These are phyloP conservation scores for Graphilbum ipis-grandicollis DNA, from an alignment of 2,329 filamentous ascomycete genomes.

Conservation along the genomic window DNA sequence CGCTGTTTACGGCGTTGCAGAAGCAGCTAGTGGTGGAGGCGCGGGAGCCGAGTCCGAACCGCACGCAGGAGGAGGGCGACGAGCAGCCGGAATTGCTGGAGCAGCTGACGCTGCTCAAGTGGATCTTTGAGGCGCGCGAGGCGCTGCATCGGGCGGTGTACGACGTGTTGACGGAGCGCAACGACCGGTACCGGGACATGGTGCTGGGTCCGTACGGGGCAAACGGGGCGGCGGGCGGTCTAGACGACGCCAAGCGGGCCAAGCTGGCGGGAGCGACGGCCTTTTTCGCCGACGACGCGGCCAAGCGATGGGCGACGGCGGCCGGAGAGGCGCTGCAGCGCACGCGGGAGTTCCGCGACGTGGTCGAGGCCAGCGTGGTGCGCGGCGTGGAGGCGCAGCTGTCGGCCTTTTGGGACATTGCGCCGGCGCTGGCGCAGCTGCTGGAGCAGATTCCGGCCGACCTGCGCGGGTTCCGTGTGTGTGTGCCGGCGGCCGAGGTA, in stretches of 20 bases:
- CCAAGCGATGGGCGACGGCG: slow-evolving; percentile 52
- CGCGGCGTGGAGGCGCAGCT: slow-evolving; percentile 83
- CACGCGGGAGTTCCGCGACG: slow-evolving; percentile 56
- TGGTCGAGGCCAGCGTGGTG: slow-evolving; percentile 71
- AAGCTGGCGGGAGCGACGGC: slow-evolving; percentile 63
- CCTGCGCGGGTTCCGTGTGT: slow-evolving; percentile 45
- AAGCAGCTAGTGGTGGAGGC: slow-evolving; percentile 56
- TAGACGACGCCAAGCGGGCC: slow-evolving; percentile 56
- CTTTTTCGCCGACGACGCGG: slow-evolving; percentile 69
- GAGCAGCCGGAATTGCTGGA: slow-evolving; percentile 88
- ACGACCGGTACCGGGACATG: slow-evolving; percentile 71
- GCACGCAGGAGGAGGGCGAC: slow-evolving; percentile 86
- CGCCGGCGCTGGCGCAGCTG: slow-evolving; percentile 60
- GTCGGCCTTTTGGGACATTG: slow-evolving; percentile 95
- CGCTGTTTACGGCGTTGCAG: slow-evolving; percentile 61
- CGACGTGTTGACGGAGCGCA: slow-evolving; percentile 68
- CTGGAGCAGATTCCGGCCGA: slow-evolving; percentile 54
- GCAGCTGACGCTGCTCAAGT: slow-evolving; percentile 86
- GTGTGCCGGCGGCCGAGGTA: slow-evolving; percentile 64
- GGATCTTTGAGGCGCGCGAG: slow-evolving; percentile 93
- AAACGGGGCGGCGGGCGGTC: slow-evolving; percentile 27
- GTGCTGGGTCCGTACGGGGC: slow-evolving; percentile 65
- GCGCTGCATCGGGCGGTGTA: slow-evolving; percentile 70
- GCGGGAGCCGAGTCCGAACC: slow-evolving; percentile 52
- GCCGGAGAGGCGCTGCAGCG: slow-evolving; percentile 57